Evolutionary conservation across 1,284 basidiomycete genomes (phyloP).

Genomic region (Irpex lacteus): DNA sequence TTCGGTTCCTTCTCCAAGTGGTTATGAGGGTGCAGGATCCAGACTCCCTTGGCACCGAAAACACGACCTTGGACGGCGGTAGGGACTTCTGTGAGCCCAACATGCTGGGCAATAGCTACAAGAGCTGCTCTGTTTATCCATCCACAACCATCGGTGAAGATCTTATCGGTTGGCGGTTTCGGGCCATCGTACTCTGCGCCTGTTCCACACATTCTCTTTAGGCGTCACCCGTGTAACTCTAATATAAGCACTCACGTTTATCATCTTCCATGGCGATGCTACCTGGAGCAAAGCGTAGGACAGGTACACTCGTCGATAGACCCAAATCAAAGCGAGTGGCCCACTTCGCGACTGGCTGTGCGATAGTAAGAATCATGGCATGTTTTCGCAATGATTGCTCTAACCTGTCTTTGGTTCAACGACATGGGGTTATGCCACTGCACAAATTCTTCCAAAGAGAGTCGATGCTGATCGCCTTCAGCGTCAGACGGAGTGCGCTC

Average conservation of each 20-base stretch:
- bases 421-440: slow-evolving; percentile 61
- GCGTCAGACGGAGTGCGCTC: slow-evolving; percentile 26
- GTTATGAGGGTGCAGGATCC: slow-evolving; percentile 53
- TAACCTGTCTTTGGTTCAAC: slow-evolving; percentile 56
- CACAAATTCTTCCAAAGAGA: slow-evolving; percentile 47
- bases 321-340: slow-evolving; percentile 61
- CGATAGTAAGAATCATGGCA: neutral
- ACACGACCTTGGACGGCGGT: slow-evolving; percentile 71
- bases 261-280: slow-evolving; percentile 52
- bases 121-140: slow-evolving; percentile 62
- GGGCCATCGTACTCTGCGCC: slow-evolving; percentile 35
- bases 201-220: slow-evolving; percentile 14
- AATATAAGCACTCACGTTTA: slow-evolving; percentile 33
- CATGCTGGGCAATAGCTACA: slow-evolving; percentile 37
- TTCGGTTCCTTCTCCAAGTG: slow-evolving; percentile 29
- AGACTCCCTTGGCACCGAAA: slow-evolving; percentile 67
- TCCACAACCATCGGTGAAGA: slow-evolving; percentile 73
- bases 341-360: slow-evolving; percentile 66
- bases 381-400: slow-evolving; percentile 1
- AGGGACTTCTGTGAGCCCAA: slow-evolving; percentile 42
- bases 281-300: slow-evolving; percentile 44
- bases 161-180: slow-evolving; percentile 47
- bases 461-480: slow-evolving; percentile 46
- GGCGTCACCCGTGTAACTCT: no score
- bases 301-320: slow-evolving; percentile 64